These are phyloP conservation scores for Tetrahymena elliotti DNA, from an alignment of 73 alveolate species.

Conservation along the genomic window DNA sequence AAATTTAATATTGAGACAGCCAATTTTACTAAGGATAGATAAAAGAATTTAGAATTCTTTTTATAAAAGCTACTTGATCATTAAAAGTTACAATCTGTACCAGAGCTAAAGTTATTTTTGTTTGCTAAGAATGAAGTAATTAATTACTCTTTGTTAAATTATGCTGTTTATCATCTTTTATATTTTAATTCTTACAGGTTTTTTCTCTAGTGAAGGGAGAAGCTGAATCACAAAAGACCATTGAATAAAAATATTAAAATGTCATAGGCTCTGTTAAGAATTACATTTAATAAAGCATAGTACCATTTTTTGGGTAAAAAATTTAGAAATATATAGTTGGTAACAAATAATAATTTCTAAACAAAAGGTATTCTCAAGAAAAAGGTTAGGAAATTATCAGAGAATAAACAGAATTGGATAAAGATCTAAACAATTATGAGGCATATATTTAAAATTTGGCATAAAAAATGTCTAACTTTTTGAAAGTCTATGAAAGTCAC, in stretches of 20 bases:
- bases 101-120: conserved; percentile 23
- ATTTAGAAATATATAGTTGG: neutral
- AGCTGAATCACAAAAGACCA: conserved; percentile 28
- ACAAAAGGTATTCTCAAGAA: conserved; percentile 2
- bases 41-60: conserved; percentile 24
- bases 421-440: conserved; percentile 8
- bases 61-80: conserved; percentile 18
- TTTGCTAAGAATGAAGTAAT: conserved; percentile 25
- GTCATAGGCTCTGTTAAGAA: conserved; percentile 11
- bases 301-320: neutral
- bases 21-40: conserved; percentile 27
- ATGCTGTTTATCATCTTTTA: neutral
- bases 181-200: neutral
- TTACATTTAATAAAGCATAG: neutral
- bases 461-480: neutral
- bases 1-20: conserved; percentile 25
- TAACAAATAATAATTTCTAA: neutral
- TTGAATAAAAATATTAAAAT: conserved; percentile 35
- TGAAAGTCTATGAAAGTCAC: neutral
- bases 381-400: conserved; percentile 4
- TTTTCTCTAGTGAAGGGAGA: conserved; percentile 35
- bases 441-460: neutral
- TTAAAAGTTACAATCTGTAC: conserved; percentile 15
- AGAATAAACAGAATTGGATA: conserved; percentile 24
- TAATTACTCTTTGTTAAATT: neutral